Base-by-base conservation (phyloP, 2,329 filamentous ascomycete genomes). In the Ascochyta fabae region DNA sequence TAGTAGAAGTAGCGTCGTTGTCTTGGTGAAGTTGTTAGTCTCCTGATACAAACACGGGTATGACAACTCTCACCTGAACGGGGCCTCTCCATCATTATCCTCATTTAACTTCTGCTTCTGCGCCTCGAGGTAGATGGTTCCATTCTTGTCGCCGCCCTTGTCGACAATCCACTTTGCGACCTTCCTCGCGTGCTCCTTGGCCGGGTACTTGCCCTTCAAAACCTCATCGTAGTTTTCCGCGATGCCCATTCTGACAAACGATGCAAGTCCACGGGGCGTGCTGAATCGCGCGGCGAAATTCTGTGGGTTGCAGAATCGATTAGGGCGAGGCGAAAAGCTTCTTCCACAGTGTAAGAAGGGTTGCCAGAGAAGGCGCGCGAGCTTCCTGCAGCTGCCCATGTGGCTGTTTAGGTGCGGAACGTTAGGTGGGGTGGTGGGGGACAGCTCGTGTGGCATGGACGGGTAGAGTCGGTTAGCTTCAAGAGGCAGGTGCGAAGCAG, bases 1-100 rank as follows among this genome's bases (percentile, higher is more conserved):
- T 99, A 99, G 84, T 90, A 97, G 80, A 99, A 99, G 75, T 87
- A 91, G 51, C 95, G 88, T 60, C 93, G 90, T 78, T 97, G 93
- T 62, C 91, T 92, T 39, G 64, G n/a, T 10, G 8, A 10, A 19
- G 23, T 16, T 22, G 42, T 44, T 8, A 54, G 34, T 44, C 39
- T 16, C 23, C 23, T 26, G 24, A 34, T 36, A 24, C 42, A 26
- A 16, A 13, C 16, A 43, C 24, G 22, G 3, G 33, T 12, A 13
- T 29, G 6, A 9, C 15, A 16, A 3, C 5, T 54, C 71, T 26
- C 82, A 92, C 87, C 91, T 85, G 75, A 96, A 97, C 23, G 87
- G 91, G 68, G 87, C 85, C 7, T 88, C 83, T 71, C 90, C 87
- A 76, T 98, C 95, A 71, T 91, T 94, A 75, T 99, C 94, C 78